These are phyloP conservation scores for Skeletonema tropicum DNA, from an alignment of 108 stramenopile genomes.

Conservation along the genomic window DNA sequence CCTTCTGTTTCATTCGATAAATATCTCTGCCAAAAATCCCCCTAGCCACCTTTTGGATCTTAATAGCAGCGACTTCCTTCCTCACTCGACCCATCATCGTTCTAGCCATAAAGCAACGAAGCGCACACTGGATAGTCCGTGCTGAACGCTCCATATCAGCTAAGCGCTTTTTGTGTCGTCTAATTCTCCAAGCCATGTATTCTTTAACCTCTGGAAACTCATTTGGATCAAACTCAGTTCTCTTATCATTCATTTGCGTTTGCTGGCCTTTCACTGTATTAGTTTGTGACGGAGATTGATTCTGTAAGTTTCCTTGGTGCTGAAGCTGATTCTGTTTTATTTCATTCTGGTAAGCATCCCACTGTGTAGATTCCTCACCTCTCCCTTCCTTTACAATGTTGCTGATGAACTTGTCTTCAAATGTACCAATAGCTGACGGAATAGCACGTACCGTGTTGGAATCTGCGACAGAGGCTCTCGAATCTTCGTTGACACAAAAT, in stretches of 20 bases:
- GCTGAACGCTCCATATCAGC: slow-evolving; percentile 67
- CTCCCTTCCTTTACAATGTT: slow-evolving; percentile 38
- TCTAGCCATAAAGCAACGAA: slow-evolving; percentile 70
- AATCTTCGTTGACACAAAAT: not conserved
- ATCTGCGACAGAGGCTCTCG: not conserved
- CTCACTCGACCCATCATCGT: slow-evolving; percentile 64
- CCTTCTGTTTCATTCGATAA: slow-evolving; percentile 58
- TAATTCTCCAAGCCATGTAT: slow-evolving; percentile 89
- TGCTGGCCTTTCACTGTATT: slow-evolving; percentile 19
- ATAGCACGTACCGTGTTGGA: not conserved
- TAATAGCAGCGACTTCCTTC: slow-evolving; percentile 57
- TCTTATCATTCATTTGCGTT: slow-evolving; percentile 24
- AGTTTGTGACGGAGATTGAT: slow-evolving; percentile 28
- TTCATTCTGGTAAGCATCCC: slow-evolving; percentile 44
- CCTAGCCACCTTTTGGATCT: slow-evolving; percentile 68
- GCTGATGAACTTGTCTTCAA: slow-evolving; percentile 49
- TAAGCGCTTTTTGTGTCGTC: slow-evolving; percentile 80
- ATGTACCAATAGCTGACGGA: not conserved
- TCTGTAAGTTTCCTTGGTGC: slow-evolving; percentile 14
- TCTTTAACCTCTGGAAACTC: slow-evolving; percentile 84
- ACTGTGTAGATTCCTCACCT: slow-evolving; percentile 14
- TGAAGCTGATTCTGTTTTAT: slow-evolving; percentile 18
- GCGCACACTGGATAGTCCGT: slow-evolving; percentile 59
- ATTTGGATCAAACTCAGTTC: slow-evolving; percentile 51
- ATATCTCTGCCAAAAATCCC: slow-evolving; percentile 69